phyloP scores from a whole-genome alignment of 1,139 yeast species.

The Candida labiduridarum region DNA sequence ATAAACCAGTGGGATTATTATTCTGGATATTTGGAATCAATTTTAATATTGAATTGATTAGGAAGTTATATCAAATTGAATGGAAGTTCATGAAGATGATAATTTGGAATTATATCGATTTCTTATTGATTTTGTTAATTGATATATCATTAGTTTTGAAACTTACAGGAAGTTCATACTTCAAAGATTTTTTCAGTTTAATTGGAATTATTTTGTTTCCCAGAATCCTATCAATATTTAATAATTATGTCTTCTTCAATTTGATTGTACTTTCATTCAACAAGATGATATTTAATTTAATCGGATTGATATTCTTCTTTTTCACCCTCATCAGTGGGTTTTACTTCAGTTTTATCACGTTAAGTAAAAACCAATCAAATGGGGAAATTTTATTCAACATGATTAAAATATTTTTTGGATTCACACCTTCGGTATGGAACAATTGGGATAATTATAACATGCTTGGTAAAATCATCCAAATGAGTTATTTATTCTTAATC shows the following conservation, averaged over 20 bases:
- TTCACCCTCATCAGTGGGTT: conserved; percentile 59
- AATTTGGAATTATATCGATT: conserved; percentile 46
- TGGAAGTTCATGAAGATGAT: conserved; percentile 38
- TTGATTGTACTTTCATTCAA: conserved; percentile 54
- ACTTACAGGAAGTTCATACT: conserved; percentile 18
- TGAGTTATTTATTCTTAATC: conserved; percentile 57
- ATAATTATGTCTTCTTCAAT: conserved; percentile 56
- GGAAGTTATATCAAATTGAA: conserved; percentile 48
- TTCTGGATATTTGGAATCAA: conserved; percentile 41
- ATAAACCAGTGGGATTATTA: conserved; percentile 27
- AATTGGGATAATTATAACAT: conserved; percentile 56
- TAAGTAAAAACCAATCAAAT: conserved; percentile 49
- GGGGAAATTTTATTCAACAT: conserved; percentile 56
- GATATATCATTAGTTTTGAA: conserved; percentile 32
- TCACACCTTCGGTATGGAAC: conserved; percentile 67
- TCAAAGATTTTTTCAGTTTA: conserved; percentile 41
- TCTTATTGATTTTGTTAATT: conserved; percentile 32
- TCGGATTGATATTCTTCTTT: conserved; percentile 55
- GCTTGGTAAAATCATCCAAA: conserved; percentile 51
- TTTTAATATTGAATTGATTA: conserved; percentile 39
- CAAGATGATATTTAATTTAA: conserved; percentile 56
- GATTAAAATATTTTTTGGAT: conserved; percentile 60
- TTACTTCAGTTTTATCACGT: conserved; percentile 57
- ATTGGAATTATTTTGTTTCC: conserved; percentile 59
- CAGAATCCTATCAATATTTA: conserved; percentile 54